Conservation (phyloP, 495 filamentous ascomycete genomes). For the Podospora australis region DNA sequence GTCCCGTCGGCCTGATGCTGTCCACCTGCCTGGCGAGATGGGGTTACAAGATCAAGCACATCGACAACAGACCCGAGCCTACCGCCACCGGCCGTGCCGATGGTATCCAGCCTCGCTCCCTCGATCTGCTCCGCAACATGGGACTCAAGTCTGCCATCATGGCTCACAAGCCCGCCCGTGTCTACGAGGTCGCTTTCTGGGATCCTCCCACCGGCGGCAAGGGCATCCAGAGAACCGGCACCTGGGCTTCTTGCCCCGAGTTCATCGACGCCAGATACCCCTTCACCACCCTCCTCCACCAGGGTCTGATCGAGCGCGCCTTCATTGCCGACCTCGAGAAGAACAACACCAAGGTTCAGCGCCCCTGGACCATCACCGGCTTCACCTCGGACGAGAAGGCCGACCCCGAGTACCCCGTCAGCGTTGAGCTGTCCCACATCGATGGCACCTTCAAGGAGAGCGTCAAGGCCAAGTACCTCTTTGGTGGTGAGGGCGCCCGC, state of each 20-base stretch:
- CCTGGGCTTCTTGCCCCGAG: constrained; percentile 64
- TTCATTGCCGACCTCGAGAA: constrained; percentile 61
- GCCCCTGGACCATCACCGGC: constrained; percentile 55
- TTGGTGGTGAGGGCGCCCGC: constrained; percentile 54
- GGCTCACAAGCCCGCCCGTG: constrained; percentile 63
- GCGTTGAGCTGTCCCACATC: constrained; percentile 65
- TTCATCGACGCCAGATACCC: constrained; percentile 71
- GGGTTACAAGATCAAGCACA: constrained; percentile 62
- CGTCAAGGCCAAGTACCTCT: constrained; percentile 52
- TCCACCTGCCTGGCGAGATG: constrained; percentile 72
- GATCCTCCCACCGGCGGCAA: constrained; percentile 51
- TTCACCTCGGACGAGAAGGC: constrained; percentile 53
- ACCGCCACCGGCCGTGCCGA: constrained; percentile 71
- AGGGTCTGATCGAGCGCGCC: constrained; percentile 66
- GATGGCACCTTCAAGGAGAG: constrained; percentile 59
- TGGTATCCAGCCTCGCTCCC: constrained; percentile 72
- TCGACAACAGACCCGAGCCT: constrained; percentile 63
- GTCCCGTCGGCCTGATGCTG: constrained; percentile 79
- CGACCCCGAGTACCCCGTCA: constrained; percentile 55
- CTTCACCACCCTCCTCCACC: constrained; percentile 69
- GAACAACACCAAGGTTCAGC: constrained; percentile 49
- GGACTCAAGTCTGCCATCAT: constrained; percentile 66
- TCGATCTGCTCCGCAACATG: constrained; percentile 70
- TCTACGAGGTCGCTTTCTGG: constrained; percentile 78
- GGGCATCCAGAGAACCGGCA: constrained; percentile 61